phyloP scores from a whole-genome alignment of 345 rosid genomes.

The Raphanus sativus region DNA sequence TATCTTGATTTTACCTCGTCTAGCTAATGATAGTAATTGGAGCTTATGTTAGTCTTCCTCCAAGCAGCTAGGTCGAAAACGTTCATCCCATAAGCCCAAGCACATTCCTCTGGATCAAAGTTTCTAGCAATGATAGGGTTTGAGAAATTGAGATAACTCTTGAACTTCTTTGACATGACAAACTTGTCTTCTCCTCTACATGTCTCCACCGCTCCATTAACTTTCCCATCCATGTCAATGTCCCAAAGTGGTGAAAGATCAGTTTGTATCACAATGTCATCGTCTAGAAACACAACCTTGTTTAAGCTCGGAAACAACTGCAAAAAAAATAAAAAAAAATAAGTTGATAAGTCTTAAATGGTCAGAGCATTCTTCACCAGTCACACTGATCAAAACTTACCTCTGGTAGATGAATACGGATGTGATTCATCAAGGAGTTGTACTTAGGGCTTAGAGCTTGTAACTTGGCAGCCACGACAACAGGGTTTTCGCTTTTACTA shows the following conservation, averaged over 20 bases:
- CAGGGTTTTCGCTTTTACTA: slow-evolving; percentile 67
- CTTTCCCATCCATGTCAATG: slow-evolving; percentile 85
- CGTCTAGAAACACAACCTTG: slow-evolving; percentile 93
- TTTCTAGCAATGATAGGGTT: slow-evolving; percentile 62
- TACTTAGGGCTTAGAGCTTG: slow-evolving; percentile 96
- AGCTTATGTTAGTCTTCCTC: slow-evolving; percentile 87
- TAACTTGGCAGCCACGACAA: slow-evolving; percentile 76
- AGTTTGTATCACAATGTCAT: slow-evolving; percentile 85
- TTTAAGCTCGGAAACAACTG: slow-evolving; percentile 88
- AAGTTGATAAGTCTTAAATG: too few species aligned
- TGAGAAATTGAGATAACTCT: slow-evolving; percentile 90
- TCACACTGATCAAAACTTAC: slow-evolving; percentile 38
- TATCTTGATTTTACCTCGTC: slow-evolving; percentile 57
- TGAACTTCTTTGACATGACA: slow-evolving; percentile 82
- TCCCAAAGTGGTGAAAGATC: slow-evolving; percentile 96
- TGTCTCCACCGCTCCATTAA: slow-evolving; percentile 88
- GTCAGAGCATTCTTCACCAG: neutral
- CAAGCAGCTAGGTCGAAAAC: slow-evolving; percentile 84
- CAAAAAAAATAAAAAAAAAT: too few species aligned
- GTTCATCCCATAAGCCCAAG: slow-evolving; percentile 99
- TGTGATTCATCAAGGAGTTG: slow-evolving; percentile 91
- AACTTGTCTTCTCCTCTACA: slow-evolving; percentile 76
- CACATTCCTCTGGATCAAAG: slow-evolving; percentile 80
- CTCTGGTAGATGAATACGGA: slow-evolving; percentile 86
- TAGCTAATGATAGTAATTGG: slow-evolving; percentile 86